Base-by-base conservation (phyloP, 192 early-diverging fungal genomes). In the Kappamyces sp. region DNA sequence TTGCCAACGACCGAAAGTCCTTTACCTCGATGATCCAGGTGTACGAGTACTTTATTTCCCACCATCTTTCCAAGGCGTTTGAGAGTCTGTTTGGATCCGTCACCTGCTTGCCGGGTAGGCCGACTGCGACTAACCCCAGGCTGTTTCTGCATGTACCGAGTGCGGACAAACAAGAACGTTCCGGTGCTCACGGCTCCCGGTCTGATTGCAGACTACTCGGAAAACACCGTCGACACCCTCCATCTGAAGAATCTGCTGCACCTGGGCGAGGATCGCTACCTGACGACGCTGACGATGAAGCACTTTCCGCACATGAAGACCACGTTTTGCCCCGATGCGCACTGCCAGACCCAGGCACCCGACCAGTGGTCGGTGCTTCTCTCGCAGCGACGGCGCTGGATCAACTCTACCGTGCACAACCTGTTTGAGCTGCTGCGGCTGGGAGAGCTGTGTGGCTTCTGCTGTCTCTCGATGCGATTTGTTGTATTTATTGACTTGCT, bases 81-180 rank as follows among this genome's bases (percentile, higher is more conserved):
- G 82, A 84, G 60, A 81, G 78, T 1, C 59, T 84, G 11, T 84
- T 84, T 64, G 82, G 82, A 7, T 66, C 69, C 57, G 82, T 84
- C 22, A 84, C 82, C 30, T 84, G 82, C 69, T 51, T 84, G 6
- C 82, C 82, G 1, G 67, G 67, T 9, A 71, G 67, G 47, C 11
- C 45, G 55, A 57, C 9, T 42, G 9, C n/a, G 35, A 41, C 22
- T 22, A 22, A 22, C 22, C 22, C 22, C 22, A 22, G 96, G 96
- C 46, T 99, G 96, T 84, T 99, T 99, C 86, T 89, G 86, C 64
- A 94, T 99, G 89, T 99, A 99, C 69, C 88, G 96, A 49, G 78
- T 99, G 34, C 88, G 90, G 49, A 88, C 92, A 71, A 54, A 54
- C 38, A 75, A 74, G 62, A 77, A 75, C 58, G 57, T 71, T 39